Percentiles rank a stretch among this genome's conserved stretches.
Evolutionary conservation across 1,284 basidiomycete species (phyloP).

Genomic region (Filobasidium uniguttulatum): DNA sequence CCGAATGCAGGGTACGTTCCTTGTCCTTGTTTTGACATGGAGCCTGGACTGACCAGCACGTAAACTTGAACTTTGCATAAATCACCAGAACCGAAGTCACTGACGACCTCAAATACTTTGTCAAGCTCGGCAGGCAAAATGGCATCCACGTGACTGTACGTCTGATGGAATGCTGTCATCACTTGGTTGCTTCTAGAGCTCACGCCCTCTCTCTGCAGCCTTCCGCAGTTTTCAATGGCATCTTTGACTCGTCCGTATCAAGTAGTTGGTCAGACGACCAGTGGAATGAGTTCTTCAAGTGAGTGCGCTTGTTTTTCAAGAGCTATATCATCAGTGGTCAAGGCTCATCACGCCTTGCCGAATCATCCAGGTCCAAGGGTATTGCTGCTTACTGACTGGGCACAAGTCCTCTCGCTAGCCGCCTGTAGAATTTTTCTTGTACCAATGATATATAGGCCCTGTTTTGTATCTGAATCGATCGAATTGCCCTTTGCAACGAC

Average conservation of each 20-base stretch:
- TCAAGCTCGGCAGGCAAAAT: conserved; percentile 84
- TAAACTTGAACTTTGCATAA: conserved; percentile 35
- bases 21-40: not conserved
- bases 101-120: conserved; percentile 69
- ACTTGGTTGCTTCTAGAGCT: not conserved
- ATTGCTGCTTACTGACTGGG: not conserved
- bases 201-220: conserved; percentile 38
- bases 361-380: not conserved
- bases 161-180: not conserved
- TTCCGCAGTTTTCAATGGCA: conserved; percentile 71
- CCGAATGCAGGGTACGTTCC: conserved; percentile 23
- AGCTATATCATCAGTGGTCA: not conserved
- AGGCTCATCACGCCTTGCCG: not conserved
- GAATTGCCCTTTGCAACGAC: too few relatives aligned
- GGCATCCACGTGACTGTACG: conserved; percentile 66
- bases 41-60: not conserved
- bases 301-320: conserved; percentile 10
- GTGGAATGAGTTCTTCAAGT: conserved; percentile 66
- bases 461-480: too few relatives aligned
- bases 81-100: conserved; percentile 51
- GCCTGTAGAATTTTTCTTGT: too few relatives aligned
- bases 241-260: conserved; percentile 63
- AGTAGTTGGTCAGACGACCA: conserved; percentile 71
- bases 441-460: too few relatives aligned
- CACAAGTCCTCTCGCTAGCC: too few relatives aligned